These are phyloP conservation scores for Nematocida sp. DNA, from an alignment of 371 early-diverging fungal genomes.

Conservation along the genomic window DNA sequence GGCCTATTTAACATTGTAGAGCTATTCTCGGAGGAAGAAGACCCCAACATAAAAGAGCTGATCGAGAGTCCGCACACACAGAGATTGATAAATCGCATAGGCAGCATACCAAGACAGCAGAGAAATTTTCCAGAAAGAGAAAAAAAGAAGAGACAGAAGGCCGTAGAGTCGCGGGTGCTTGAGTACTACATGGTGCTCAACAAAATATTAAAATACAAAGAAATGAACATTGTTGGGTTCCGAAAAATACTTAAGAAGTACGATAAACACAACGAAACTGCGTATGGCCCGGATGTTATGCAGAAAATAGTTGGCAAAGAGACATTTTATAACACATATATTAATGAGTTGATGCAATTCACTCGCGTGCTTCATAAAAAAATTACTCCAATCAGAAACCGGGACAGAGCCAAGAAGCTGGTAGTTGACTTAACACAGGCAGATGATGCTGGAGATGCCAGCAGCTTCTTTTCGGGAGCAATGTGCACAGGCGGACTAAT, in stretches of 20 bases:
- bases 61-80: slow-evolving; percentile 5
- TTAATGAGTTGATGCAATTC: slow-evolving; percentile 54
- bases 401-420: slow-evolving; percentile 55
- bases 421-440: slow-evolving; percentile 36
- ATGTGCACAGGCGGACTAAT: slow-evolving; percentile 7
- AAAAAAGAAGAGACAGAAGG: not conserved
- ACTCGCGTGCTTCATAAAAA: slow-evolving; percentile 54
- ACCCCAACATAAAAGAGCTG: slow-evolving; percentile 20
- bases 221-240: slow-evolving; percentile 63
- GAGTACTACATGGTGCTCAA: slow-evolving; percentile 61
- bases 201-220: slow-evolving; percentile 61
- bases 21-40: slow-evolving; percentile 40
- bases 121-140: slow-evolving; percentile 21
- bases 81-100: not conserved
- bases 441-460: slow-evolving; percentile 38
- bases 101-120: not conserved
- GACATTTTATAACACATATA: slow-evolving; percentile 47
- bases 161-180: slow-evolving; percentile 59
- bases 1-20: slow-evolving; percentile 53
- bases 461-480: slow-evolving; percentile 39
- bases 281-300: slow-evolving; percentile 27
- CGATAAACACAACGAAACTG: slow-evolving; percentile 41
- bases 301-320: slow-evolving; percentile 23
- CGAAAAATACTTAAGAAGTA: slow-evolving; percentile 61
- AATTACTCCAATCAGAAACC: slow-evolving; percentile 57